phyloP scores from a whole-genome alignment of 495 filamentous ascomycete species.

The Talaromyces thailandensis region DNA sequence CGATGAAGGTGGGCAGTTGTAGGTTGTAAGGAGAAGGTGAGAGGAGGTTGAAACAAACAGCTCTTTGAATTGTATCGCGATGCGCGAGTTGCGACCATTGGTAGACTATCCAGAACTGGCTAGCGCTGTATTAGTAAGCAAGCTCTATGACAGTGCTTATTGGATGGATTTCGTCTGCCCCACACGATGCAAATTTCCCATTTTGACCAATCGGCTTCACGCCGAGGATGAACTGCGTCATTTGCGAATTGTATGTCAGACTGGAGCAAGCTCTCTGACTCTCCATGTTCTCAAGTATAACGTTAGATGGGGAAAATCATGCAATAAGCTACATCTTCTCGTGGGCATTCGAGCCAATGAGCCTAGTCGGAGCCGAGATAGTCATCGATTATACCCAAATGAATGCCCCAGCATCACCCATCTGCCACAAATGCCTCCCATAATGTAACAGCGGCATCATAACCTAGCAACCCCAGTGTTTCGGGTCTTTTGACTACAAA shows the following conservation, averaged over 20 bases:
- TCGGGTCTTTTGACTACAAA: conserved; percentile 20
- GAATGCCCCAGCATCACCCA: conserved; percentile 26
- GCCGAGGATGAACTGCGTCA: background rate
- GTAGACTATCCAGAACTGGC: background rate
- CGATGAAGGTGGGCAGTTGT: background rate
- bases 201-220: background rate
- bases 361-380: conserved; percentile 25
- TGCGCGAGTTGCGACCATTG: background rate
- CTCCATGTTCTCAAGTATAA: too few relatives aligned
- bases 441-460: conserved; percentile 30
- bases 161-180: background rate
- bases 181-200: background rate
- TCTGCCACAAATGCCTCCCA: conserved; percentile 24
- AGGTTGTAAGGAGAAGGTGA: background rate
- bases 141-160: background rate
- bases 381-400: conserved; percentile 23
- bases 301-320: too few relatives aligned
- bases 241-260: background rate
- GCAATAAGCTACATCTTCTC: background rate
- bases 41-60: background rate
- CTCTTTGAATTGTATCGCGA: background rate
- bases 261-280: too few relatives aligned
- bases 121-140: background rate
- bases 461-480: conserved; percentile 30
- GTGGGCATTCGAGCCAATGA: conserved; percentile 1